These are phyloP conservation scores for Ilyonectria robusta DNA, from an alignment of 2,329 filamentous ascomycete species.

Conservation along the genomic window DNA sequence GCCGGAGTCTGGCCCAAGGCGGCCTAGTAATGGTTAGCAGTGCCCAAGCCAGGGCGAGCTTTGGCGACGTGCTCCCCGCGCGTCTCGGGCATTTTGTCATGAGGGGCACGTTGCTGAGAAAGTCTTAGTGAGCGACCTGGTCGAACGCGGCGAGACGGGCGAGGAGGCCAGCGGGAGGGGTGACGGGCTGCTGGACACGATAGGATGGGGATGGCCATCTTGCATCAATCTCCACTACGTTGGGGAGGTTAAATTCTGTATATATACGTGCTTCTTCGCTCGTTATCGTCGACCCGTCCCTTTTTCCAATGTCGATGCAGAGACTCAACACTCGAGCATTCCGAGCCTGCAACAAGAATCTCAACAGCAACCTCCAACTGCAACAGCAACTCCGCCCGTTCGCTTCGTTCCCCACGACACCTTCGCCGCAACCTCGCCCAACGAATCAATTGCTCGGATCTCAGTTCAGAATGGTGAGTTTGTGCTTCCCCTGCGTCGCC, in stretches of 20 bases:
- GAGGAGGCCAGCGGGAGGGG: neutral
- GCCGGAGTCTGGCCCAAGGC: neutral
- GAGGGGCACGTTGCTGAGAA: slow-evolving; percentile 44
- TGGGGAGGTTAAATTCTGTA: slow-evolving; percentile 4
- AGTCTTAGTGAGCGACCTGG: slow-evolving; percentile 40
- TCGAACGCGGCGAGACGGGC: neutral
- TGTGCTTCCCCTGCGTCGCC: neutral
- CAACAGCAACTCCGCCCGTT: slow-evolving; percentile 29
- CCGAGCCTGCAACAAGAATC: slow-evolving; percentile 31
- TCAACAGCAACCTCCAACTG: slow-evolving; percentile 27
- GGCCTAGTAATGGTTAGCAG: too few species aligned
- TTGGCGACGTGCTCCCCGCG: slow-evolving; percentile 2
- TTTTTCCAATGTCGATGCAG: slow-evolving; percentile 40
- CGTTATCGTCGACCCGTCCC: slow-evolving; percentile 2
- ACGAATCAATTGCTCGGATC: slow-evolving; percentile 17
- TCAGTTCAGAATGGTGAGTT: slow-evolving; percentile 46
- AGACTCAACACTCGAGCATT: slow-evolving; percentile 37
- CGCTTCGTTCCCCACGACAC: slow-evolving; percentile 23
- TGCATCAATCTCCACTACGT: slow-evolving; percentile 15
- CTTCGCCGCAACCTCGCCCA: slow-evolving; percentile 12
- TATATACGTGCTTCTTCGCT: slow-evolving; percentile 39
- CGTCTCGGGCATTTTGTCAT: slow-evolving; percentile 17
- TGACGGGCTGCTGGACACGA: neutral
- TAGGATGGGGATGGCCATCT: neutral
- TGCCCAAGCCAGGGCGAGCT: neutral